Conservation (phyloP, 768 basidiomycete species). For the Fomitopsis serialis region DNA sequence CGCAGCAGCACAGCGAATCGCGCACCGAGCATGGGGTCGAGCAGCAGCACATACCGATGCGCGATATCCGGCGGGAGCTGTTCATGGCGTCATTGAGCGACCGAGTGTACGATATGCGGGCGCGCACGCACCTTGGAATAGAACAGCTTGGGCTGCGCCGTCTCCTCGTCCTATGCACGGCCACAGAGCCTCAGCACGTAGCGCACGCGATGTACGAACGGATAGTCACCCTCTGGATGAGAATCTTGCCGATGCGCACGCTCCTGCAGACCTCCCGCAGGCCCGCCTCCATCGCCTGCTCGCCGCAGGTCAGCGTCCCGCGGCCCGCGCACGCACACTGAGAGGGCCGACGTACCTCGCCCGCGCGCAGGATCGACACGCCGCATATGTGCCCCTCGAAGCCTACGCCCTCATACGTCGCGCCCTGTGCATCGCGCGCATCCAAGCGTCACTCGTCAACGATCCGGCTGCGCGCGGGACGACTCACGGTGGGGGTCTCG, state of each 20-base stretch:
- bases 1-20: background rate
- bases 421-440: no score
- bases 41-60: slow-evolving; percentile 83
- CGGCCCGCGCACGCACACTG: background rate
- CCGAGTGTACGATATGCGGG: background rate
- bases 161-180: slow-evolving; percentile 88
- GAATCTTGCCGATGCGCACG: slow-evolving; percentile 94
- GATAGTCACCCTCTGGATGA: slow-evolving; percentile 86
- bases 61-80: slow-evolving; percentile 94
- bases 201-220: no score
- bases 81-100: background rate
- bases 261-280: slow-evolving; percentile 92
- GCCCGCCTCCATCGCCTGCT: slow-evolving; percentile 94
- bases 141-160: slow-evolving; percentile 87
- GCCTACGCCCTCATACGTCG: slow-evolving; percentile 82
- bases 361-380: slow-evolving; percentile 90
- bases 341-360: slow-evolving; percentile 53
- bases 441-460: no score
- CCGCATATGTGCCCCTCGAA: slow-evolving; percentile 97
- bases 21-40: slow-evolving; percentile 97
- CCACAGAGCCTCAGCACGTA: no score
- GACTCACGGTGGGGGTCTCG: slow-evolving; percentile 73
- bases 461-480: no score
- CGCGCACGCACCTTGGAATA: slow-evolving; percentile 61
- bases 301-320: background rate